Evolutionary conservation across 805 yeast genomes (phyloP).

Genomic region (Candida sanyiensis): DNA sequence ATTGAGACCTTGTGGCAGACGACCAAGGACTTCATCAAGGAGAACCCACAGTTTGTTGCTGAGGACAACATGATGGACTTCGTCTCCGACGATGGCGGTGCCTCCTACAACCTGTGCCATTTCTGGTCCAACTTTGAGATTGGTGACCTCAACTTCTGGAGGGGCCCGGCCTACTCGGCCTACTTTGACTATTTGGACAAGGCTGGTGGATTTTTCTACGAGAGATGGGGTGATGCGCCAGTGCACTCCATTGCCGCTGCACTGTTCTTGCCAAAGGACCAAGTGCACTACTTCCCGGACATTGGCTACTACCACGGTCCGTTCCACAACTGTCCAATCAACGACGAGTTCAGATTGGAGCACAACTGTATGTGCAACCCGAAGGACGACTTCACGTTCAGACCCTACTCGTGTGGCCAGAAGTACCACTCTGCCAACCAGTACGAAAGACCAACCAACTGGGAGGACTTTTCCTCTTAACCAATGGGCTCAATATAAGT

Average conservation of each 20-base stretch:
- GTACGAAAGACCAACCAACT: conserved; percentile 57
- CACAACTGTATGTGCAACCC: conserved; percentile 76
- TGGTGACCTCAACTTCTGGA: conserved; percentile 67
- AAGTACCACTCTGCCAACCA: conserved; percentile 52
- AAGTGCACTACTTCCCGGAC: conserved; percentile 68
- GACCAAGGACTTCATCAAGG: conserved; percentile 40
- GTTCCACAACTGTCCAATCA: conserved; percentile 73
- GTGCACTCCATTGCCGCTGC: conserved; percentile 75
- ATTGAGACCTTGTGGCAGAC: conserved; percentile 64
- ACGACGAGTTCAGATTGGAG: conserved; percentile 49
- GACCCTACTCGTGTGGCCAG: conserved; percentile 67
- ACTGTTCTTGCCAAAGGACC: conserved; percentile 47
- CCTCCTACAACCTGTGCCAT: conserved; percentile 68
- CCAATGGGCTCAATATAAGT: too few species aligned
- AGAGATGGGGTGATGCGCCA: conserved; percentile 94
- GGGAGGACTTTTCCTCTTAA: conserved; percentile 47
- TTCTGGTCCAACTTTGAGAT: conserved; percentile 81
- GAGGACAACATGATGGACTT: conserved; percentile 55
- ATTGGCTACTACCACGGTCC: conserved; percentile 78
- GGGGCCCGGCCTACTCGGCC: conserved; percentile 50
- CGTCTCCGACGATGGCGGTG: conserved; percentile 60
- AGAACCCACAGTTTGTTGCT: conserved; percentile 36
- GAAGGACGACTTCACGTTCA: conserved; percentile 70
- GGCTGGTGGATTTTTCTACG: conserved; percentile 77
- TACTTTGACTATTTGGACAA: conserved; percentile 61